Base-by-base conservation (phyloP, 2,329 filamentous ascomycete genomes). In the Alternaria sp. region DNA sequence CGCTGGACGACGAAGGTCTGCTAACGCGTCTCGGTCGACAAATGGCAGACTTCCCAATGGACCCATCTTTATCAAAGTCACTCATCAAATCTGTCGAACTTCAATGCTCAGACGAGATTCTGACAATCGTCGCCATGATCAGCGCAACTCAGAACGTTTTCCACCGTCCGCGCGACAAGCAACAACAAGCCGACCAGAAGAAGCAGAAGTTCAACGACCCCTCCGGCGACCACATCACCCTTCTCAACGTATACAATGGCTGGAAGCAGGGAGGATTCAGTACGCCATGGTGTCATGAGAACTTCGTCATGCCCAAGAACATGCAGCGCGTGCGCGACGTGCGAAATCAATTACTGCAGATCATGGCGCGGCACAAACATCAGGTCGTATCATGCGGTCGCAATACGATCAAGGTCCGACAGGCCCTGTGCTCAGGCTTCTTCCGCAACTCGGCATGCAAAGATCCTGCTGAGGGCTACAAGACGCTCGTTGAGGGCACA, bases 31-130 rank as follows among this genome's bases (percentile, higher is more conserved):
- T 97, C 1, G 95, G 95, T 7, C 88, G 95, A 44, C 96, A 97
- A 77, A 98, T 99, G 94, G 93, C 95, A 10, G 94, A 99, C 73
- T 98, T 98, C 77, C 95, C 95, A 0, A 98, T 98, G 92, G 93
- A 98, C 56, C 95, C 95, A 0, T 88, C 92, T 0, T 84, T 98
- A 0, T 91, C 93, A 52, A 99, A 98, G 77, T 89, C 92, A 0
- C 85, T 99, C 1, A 96, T 99, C 62, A 90, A 88, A 10, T 92
- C 92, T 0, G 91, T 96, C 2, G 91, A 97, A 45, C 85, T 96
- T 65, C 86, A 89, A 28, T 99, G 96, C 78, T 93, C 92, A 0
- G 95, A 99, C 26, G 95, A 99, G 78, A 88, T 98, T 71, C 87
- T 99, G 26, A 94, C 87, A 63, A 97, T 99, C 60, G 93, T 99